Percentiles rank a stretch among this genome's conserved stretches.
Conservation (phyloP, 805 yeast species). For the Kluyveromyces lactis region DNA sequence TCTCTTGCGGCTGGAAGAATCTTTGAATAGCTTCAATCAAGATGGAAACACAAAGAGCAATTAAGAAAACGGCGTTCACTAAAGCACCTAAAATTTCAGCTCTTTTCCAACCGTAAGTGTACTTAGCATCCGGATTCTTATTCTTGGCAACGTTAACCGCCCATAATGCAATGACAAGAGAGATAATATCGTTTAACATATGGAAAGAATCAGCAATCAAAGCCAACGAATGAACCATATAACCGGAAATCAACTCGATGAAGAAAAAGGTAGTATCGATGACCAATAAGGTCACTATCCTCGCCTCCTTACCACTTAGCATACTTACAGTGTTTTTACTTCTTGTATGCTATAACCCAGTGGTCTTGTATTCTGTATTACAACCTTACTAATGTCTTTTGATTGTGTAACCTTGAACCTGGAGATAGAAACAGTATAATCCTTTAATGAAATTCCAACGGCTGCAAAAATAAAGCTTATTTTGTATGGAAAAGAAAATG, state of each 20-base stretch:
- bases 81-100: slow-evolving; percentile 96
- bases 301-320: slow-evolving; percentile 47
- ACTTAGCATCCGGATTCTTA: slow-evolving; percentile 74
- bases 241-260: slow-evolving; percentile 77
- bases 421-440: no score
- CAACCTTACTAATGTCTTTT: no score
- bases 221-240: slow-evolving; percentile 89
- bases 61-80: slow-evolving; percentile 83
- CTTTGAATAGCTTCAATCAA: slow-evolving; percentile 90
- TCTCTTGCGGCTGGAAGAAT: slow-evolving; percentile 68
- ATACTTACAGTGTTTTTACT: not conserved
- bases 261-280: slow-evolving; percentile 80
- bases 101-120: slow-evolving; percentile 96
- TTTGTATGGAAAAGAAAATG: no score
- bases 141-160: slow-evolving; percentile 87
- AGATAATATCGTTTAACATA: slow-evolving; percentile 91
- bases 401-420: no score
- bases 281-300: slow-evolving; percentile 62
- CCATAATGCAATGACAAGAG: slow-evolving; percentile 87
- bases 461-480: no score
- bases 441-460: no score
- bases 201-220: slow-evolving; percentile 95
- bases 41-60: slow-evolving; percentile 89
- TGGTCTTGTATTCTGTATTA: no score
- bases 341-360: no score